phyloP scores from a whole-genome alignment of 139 green algal genomes.

The Coccomyxa sp. region DNA sequence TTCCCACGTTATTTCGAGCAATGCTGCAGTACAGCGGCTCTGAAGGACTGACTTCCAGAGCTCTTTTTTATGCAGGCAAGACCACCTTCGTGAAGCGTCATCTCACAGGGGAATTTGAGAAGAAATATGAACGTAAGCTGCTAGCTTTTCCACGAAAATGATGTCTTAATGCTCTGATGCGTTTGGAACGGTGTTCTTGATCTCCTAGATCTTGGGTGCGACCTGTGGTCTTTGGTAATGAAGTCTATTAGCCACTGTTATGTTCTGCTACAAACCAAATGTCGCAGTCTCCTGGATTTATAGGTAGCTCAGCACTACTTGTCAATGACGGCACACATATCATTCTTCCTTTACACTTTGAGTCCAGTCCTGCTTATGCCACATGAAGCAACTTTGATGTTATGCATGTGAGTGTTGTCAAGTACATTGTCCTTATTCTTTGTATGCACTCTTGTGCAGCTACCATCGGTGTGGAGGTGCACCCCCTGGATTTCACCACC shows the following conservation, averaged over 20 bases:
- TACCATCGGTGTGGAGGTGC: constrained; percentile 98
- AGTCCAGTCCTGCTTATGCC: no score
- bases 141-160: not conserved
- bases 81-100: constrained; percentile 99
- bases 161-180: not conserved
- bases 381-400: no score
- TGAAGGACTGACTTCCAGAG: not conserved
- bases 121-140: constrained; percentile 95
- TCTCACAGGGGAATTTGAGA: constrained; percentile 99
- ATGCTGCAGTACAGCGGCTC: not conserved
- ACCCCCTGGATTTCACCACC: constrained; percentile 97
- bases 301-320: not conserved
- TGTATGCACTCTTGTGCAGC: constrained; percentile 45
- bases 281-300: no score
- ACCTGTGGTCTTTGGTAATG: no score
- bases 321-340: not conserved
- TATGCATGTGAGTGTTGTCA: not conserved
- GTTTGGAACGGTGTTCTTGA: no score
- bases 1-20: not conserved
- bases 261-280: no score
- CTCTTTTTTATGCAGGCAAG: constrained; percentile 63
- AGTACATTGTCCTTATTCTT: not conserved
- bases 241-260: no score
- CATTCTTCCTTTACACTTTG: no score
- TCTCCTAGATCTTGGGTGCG: no score